Evolutionary conservation across 192 early-diverging fungal species (phyloP).

Genomic region (Chytriomyces sp.): DNA sequence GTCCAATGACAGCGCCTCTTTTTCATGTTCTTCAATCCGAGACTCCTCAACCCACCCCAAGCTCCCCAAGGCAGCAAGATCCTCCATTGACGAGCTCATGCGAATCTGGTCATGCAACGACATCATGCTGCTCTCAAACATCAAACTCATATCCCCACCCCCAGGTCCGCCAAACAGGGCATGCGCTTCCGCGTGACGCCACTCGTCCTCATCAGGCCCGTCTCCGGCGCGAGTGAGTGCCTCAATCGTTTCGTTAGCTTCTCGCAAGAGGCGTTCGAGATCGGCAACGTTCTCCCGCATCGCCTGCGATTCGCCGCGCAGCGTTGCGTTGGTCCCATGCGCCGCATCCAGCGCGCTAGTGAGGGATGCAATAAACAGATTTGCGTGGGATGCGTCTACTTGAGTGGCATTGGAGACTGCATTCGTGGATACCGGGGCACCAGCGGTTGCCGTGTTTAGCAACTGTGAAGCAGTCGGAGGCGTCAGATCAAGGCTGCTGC

Average conservation of each 20-base stretch:
- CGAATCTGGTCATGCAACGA: background rate
- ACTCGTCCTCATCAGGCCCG: background rate
- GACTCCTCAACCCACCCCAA: background rate
- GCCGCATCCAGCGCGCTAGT: constrained; percentile 7
- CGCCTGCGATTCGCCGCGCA: background rate
- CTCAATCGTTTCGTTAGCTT: constrained; percentile 26
- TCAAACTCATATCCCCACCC: background rate
- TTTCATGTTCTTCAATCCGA: background rate
- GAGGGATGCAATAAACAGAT: background rate
- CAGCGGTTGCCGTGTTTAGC: too few relatives aligned
- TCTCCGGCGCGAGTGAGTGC: background rate
- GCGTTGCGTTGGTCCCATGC: constrained; percentile 4
- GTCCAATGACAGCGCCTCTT: background rate
- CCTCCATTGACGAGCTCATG: background rate
- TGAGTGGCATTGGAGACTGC: too few relatives aligned
- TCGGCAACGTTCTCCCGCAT: background rate
- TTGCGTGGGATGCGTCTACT: background rate
- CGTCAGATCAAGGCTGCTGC: too few relatives aligned
- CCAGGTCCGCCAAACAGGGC: background rate
- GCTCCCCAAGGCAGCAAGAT: background rate
- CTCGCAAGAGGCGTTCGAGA: constrained; percentile 10
- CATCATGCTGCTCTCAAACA: background rate
- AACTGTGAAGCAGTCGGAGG: too few relatives aligned
- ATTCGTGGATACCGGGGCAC: too few relatives aligned
- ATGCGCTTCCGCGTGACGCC: background rate